Evolutionary conservation across 192 early-diverging fungal genomes (phyloP).

Genomic region (Spinellus fusiger): DNA sequence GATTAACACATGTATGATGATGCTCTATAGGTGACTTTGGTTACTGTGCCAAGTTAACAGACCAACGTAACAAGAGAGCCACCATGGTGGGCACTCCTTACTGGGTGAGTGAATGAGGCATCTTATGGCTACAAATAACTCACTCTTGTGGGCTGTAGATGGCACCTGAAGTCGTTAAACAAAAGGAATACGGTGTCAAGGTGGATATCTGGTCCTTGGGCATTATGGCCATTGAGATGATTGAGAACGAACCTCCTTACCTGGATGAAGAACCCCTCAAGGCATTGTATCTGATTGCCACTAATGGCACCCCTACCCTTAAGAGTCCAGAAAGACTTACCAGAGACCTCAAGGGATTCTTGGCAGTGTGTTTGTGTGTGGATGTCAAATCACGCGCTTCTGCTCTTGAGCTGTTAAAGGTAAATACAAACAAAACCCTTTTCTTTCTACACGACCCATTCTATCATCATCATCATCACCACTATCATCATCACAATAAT

Average conservation of each 20-base stretch:
- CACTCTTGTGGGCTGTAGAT: slow-evolving; percentile 37
- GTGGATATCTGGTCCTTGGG: slow-evolving; percentile 97
- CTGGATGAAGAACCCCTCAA: slow-evolving; percentile 90
- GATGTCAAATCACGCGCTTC: slow-evolving; percentile 75
- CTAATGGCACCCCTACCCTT: slow-evolving; percentile 88
- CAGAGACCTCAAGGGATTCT: slow-evolving; percentile 49
- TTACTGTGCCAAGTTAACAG: slow-evolving; percentile 75
- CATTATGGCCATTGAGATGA: slow-evolving; percentile 98
- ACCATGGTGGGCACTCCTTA: slow-evolving; percentile 91
- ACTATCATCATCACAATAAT: neutral
- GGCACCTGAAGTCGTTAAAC: slow-evolving; percentile 95
- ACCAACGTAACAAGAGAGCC: slow-evolving; percentile 64
- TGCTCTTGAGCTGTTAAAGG: slow-evolving; percentile 69
- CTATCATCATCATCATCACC: neutral
- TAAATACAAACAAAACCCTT: slow-evolving; percentile 11
- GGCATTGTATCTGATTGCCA: slow-evolving; percentile 91
- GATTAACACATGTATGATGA: neutral
- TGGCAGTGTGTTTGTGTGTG: slow-evolving; percentile 53
- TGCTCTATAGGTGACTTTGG: slow-evolving; percentile 71
- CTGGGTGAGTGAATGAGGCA: slow-evolving; percentile 43
- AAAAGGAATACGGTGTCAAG: slow-evolving; percentile 88
- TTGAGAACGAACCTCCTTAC: slow-evolving; percentile 96
- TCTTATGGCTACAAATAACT: slow-evolving; percentile 62
- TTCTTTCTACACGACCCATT: neutral
- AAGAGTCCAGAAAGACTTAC: slow-evolving; percentile 56